Conservation (phyloP, 2,329 filamentous ascomycete genomes). For the Diplodia sapinea region DNA sequence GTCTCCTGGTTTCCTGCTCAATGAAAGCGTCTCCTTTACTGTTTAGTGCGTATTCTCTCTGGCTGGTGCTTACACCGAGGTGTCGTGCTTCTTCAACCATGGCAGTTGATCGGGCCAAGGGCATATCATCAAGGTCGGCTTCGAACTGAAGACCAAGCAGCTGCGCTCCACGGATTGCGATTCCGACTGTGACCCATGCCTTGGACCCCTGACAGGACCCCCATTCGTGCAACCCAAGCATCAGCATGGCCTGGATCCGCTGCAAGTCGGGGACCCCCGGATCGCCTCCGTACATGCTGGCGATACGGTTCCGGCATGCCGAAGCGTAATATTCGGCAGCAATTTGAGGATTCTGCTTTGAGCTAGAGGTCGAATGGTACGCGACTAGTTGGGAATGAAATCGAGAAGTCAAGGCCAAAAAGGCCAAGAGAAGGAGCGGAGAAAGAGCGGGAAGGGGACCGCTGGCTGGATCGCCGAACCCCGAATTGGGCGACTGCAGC, state of each 20-base stretch:
- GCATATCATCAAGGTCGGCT: conserved; percentile 38
- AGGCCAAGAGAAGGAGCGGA: conserved; percentile 65
- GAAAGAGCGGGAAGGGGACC: conserved; percentile 38
- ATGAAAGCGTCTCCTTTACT: conserved; percentile 55
- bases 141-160: conserved; percentile 42
- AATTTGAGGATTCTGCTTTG: conserved; percentile 58
- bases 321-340: conserved; percentile 70
- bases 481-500: conserved; percentile 36
- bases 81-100: conserved; percentile 33
- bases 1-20: conserved; percentile 67
- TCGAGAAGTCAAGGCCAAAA: conserved; percentile 71
- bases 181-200: conserved; percentile 71
- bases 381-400: conserved; percentile 67
- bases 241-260: conserved; percentile 69
- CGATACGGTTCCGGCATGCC: conserved; percentile 60
- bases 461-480: conserved; percentile 39
- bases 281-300: conserved; percentile 56
- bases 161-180: conserved; percentile 63
- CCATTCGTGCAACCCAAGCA: conserved; percentile 76
- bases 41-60: conserved; percentile 39
- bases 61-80: conserved; percentile 43
- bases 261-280: conserved; percentile 63
- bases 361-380: conserved; percentile 59
- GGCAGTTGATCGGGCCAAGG: conserved; percentile 44
- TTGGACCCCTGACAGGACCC: conserved; percentile 66